Evolutionary conservation across 768 basidiomycete genomes (phyloP).

Genomic region (Boletus rubroflammeus): DNA sequence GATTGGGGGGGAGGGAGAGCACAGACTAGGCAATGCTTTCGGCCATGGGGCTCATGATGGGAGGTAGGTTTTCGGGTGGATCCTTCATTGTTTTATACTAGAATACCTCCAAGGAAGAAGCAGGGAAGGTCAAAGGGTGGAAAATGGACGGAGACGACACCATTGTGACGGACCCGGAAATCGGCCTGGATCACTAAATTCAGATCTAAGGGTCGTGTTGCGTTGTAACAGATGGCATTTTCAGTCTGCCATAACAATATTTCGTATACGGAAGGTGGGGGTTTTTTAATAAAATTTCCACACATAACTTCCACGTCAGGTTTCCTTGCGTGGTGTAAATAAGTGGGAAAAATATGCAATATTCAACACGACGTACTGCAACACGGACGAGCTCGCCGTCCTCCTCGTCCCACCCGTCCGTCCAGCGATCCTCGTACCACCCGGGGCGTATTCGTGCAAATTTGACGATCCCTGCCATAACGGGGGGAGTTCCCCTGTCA

Average conservation of each 20-base stretch:
- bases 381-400: neutral
- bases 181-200: conserved; percentile 55
- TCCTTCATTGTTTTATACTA: conserved; percentile 52
- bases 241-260: conserved; percentile 38
- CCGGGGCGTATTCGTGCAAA: neutral
- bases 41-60: conserved; percentile 44
- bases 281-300: conserved; percentile 40
- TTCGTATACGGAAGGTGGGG: conserved; percentile 42
- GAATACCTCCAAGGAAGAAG: conserved; percentile 25
- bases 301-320: conserved; percentile 30
- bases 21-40: conserved; percentile 57
- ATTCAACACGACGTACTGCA: conserved; percentile 8
- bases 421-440: neutral
- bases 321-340: conserved; percentile 21
- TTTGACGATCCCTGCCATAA: conserved; percentile 30
- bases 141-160: conserved; percentile 38
- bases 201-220: conserved; percentile 74
- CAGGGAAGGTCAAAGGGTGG: conserved; percentile 34
- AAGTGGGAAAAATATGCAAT: conserved; percentile 17
- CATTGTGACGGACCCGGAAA: conserved; percentile 41
- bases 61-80: conserved; percentile 36
- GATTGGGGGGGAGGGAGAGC: conserved; percentile 7
- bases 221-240: conserved; percentile 42
- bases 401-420: neutral
- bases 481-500: conserved; percentile 15